These are phyloP conservation scores for Xanthoconium purpureum DNA, from an alignment of 768 basidiomycete genomes.

Conservation along the genomic window DNA sequence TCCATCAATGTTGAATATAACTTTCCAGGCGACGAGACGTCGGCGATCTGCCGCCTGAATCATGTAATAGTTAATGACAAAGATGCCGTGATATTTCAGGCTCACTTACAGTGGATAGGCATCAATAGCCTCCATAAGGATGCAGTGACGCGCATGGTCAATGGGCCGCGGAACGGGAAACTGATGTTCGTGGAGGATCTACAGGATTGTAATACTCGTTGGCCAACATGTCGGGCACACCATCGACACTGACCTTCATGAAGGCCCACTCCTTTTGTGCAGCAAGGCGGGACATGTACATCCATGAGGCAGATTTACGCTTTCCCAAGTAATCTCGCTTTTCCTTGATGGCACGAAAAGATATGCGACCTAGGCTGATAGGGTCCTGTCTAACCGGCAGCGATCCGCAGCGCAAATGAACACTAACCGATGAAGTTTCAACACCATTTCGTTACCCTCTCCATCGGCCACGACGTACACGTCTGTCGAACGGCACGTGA, in stretches of 20 bases:
- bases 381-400: slow-evolving; percentile 1
- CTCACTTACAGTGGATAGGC: slow-evolving; percentile 82
- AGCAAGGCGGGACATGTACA: slow-evolving; percentile 97
- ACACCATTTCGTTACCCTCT: slow-evolving; percentile 81
- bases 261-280: slow-evolving; percentile 99
- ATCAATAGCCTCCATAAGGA: slow-evolving; percentile 95
- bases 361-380: slow-evolving; percentile 88
- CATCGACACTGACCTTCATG: slow-evolving; percentile 71
- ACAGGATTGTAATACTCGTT: background rate
- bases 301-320: slow-evolving; percentile 95
- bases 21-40: slow-evolving; percentile 81
- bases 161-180: slow-evolving; percentile 94
- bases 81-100: background rate
- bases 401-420: background rate
- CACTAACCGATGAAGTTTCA: slow-evolving; percentile 86
- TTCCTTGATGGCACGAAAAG: slow-evolving; percentile 93
- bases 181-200: slow-evolving; percentile 88
- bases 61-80: background rate
- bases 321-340: slow-evolving; percentile 97
- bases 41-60: slow-evolving; percentile 78
- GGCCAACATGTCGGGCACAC: background rate
- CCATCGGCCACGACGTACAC: slow-evolving; percentile 87
- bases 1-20: slow-evolving; percentile 94
- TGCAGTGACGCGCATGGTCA: slow-evolving; percentile 92
- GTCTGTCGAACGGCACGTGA: slow-evolving; percentile 39